phyloP scores from a whole-genome alignment of 192 early-diverging fungal genomes.

The Mortierella claussenii region DNA sequence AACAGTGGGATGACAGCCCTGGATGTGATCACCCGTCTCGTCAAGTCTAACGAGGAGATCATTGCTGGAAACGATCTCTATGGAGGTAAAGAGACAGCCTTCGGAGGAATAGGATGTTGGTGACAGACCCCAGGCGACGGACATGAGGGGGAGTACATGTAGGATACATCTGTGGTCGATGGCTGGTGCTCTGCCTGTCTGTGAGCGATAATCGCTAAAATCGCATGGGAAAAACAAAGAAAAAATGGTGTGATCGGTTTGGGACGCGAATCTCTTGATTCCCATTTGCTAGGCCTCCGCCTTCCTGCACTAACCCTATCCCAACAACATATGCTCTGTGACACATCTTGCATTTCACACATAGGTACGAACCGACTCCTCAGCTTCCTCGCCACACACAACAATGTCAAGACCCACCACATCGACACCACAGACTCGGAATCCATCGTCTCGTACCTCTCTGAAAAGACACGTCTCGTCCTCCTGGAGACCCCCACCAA shows the following conservation, averaged over 20 bases:
- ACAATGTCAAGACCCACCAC: constrained; percentile 87
- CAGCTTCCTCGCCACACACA: constrained; percentile 81
- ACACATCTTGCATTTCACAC: no score
- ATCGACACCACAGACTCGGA: constrained; percentile 86
- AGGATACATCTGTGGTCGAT: background rate
- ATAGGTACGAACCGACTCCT: constrained; percentile 91
- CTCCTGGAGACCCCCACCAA: constrained; percentile 97
- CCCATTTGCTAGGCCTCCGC: constrained; percentile 13
- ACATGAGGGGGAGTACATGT: background rate
- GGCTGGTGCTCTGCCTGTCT: constrained; percentile 1
- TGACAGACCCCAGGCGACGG: no score
- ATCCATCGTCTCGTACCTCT: constrained; percentile 70
- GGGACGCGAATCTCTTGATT: constrained; percentile 5
- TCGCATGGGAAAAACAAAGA: background rate
- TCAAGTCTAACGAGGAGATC: constrained; percentile 88
- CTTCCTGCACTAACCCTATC: background rate
- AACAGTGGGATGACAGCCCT: constrained; percentile 95
- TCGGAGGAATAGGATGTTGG: background rate
- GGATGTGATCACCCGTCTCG: constrained; percentile 91
- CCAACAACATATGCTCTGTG: background rate
- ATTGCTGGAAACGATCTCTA: constrained; percentile 97
- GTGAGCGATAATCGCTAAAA: background rate
- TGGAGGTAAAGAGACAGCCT: constrained; percentile 68
- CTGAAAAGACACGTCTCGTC: constrained; percentile 84
- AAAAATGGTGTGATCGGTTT: constrained; percentile 27